Conservation (phyloP, 2,329 filamentous ascomycete species). For the Epichloe festucae region DNA sequence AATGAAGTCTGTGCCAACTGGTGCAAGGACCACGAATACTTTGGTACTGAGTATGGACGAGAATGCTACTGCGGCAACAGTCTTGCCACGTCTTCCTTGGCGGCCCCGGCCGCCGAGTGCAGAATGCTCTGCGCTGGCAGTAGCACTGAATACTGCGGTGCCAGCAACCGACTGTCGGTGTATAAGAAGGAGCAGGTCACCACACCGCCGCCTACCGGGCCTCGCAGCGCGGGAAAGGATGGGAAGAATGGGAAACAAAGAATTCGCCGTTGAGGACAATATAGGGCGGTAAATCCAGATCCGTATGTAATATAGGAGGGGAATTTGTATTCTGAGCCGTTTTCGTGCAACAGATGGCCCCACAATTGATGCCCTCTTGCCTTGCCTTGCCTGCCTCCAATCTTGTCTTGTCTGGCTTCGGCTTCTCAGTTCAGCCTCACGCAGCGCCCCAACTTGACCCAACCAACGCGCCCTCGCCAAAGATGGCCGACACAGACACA, state of each 20-base stretch:
- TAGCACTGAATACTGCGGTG: slow-evolving; percentile 26
- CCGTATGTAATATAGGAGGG: neutral
- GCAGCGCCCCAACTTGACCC: neutral
- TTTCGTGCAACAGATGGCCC: too few relatives aligned
- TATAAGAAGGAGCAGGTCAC: slow-evolving; percentile 16
- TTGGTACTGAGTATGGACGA: slow-evolving; percentile 25
- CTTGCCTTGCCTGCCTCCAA: neutral
- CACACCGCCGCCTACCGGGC: neutral
- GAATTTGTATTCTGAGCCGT: too few relatives aligned
- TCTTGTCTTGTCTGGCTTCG: neutral
- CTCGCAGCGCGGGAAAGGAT: neutral
- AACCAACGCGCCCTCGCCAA: neutral
- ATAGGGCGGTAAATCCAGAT: neutral
- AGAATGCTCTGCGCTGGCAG: slow-evolving; percentile 28
- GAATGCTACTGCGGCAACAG: slow-evolving; percentile 25
- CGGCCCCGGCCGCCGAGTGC: slow-evolving; percentile 22
- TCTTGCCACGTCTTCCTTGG: slow-evolving; percentile 16
- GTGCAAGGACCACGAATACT: slow-evolving; percentile 19
- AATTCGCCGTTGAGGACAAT: neutral
- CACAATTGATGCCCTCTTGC: too few relatives aligned
- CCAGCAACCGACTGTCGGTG: slow-evolving; percentile 23
- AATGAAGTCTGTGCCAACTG: slow-evolving; percentile 19
- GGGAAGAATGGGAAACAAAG: neutral
- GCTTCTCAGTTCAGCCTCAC: neutral
- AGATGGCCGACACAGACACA: slow-evolving; percentile 20